Evolutionary conservation across 148 eudicot species (phyloP).

Genomic region (Dysphania ambrosioides): DNA sequence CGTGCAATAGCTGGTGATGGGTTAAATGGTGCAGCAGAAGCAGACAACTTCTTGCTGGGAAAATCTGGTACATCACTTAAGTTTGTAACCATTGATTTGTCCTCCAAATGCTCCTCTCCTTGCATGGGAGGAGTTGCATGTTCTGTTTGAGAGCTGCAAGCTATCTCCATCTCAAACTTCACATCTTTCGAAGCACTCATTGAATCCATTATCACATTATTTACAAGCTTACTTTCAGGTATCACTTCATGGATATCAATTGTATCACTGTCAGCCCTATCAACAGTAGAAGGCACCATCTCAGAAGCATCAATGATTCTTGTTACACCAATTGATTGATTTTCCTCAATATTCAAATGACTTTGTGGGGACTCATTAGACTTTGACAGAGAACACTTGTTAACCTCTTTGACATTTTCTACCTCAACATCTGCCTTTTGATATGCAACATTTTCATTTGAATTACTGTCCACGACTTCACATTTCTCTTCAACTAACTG

Average conservation of each 20-base stretch:
- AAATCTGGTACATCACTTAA: conserved; percentile 49
- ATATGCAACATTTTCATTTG: conserved; percentile 29
- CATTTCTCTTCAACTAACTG: conserved; percentile 30
- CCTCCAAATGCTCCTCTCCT: conserved; percentile 48
- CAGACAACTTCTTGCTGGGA: conserved; percentile 77
- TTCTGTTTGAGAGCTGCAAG: conserved; percentile 26
- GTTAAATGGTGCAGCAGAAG: conserved; percentile 86
- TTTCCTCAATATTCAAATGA: conserved; percentile 40
- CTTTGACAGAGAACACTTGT: conserved; percentile 29
- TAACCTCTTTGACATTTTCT: conserved; percentile 34
- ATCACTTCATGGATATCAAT: conserved; percentile 50
- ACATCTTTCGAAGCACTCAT: conserved; percentile 32
- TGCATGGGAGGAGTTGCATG: conserved; percentile 27
- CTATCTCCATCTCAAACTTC: conserved; percentile 27
- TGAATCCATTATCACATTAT: conserved; percentile 26
- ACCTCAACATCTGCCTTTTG: conserved; percentile 22
- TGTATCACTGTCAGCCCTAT: conserved; percentile 37
- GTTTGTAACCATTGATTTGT: conserved; percentile 44
- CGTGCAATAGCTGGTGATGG: conserved; percentile 56
- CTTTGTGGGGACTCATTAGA: conserved; percentile 28
- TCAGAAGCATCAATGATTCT: conserved; percentile 26
- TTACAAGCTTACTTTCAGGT: conserved; percentile 30
- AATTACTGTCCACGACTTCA: conserved; percentile 30
- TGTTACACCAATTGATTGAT: conserved; percentile 27
- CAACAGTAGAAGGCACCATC: conserved; percentile 25